A percentile compares a stretch with the other conserved stretches of the same genome.
Evolutionary conservation across 371 early-diverging fungal genomes (phyloP).

Genomic region (Antonospora locustae): DNA sequence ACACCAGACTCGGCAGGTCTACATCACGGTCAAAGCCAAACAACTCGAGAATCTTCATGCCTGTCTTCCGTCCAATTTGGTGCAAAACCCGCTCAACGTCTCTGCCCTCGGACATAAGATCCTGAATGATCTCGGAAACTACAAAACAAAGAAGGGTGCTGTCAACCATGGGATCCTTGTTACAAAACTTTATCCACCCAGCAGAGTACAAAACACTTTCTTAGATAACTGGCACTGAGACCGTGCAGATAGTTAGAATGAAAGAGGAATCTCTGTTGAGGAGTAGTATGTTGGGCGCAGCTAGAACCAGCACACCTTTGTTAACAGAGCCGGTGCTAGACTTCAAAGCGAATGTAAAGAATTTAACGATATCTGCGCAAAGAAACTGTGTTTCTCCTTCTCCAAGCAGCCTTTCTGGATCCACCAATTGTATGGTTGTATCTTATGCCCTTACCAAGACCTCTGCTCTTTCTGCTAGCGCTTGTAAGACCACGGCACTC

Average conservation of each 20-base stretch:
- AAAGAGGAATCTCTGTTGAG: too few relatives aligned
- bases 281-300: too few relatives aligned
- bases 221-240: too few relatives aligned
- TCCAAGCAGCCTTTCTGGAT: conserved; percentile 68
- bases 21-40: conserved; percentile 26
- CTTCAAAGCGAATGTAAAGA: too few relatives aligned
- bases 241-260: too few relatives aligned
- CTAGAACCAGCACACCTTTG: too few relatives aligned
- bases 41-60: conserved; percentile 7
- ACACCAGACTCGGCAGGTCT: conserved; percentile 18
- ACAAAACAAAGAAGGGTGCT: conserved; percentile 11
- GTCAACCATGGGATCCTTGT: too few relatives aligned
- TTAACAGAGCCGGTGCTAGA: too few relatives aligned
- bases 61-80: conserved; percentile 18
- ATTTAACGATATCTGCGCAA: conserved; percentile 57
- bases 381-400: conserved; percentile 60
- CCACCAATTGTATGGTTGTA: conserved; percentile 94
- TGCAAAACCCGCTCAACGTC: conserved; percentile 22
- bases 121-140: conserved; percentile 16
- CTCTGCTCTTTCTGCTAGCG: conserved; percentile 84
- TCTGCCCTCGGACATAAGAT: conserved; percentile 6
- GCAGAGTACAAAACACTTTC: too few relatives aligned
- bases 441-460: conserved; percentile 80
- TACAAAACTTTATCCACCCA: too few relatives aligned
- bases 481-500: conserved; percentile 90